Base-by-base conservation (phyloP, 139 green algal genomes). In the Asterochloris erici region DNA sequence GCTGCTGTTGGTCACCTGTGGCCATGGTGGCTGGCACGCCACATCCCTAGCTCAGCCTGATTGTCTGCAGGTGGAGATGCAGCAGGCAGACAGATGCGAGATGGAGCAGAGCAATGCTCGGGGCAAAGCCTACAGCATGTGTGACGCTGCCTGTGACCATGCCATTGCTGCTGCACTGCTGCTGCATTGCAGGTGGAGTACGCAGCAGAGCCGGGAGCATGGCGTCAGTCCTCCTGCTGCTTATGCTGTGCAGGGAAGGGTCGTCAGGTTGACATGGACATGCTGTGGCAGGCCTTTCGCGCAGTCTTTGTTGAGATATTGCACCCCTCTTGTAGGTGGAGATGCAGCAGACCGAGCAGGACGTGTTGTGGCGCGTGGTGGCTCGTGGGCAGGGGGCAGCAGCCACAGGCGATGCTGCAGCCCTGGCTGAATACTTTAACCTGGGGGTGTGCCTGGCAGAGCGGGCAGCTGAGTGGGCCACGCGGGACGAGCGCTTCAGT, bases 391-490 rank as follows among this genome's bases (percentile, higher is more conserved):
- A 47, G 14, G 68, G 75, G 15, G 79, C 80, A 1, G 66, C 27
- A 0, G 15, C 77, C 9, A 78, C 64, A 0, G 76, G 77, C 0
- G 92, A 96, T 78, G 78, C 79, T 1, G 89, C 79, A 10, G 85
- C 82, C 1, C 85, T 98, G 29, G 29, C 24, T 0, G 93, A 98
- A 28, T 98, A 97, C 85, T 97, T 98, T 86, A 95, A 97, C 74
- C 82, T 97, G 17, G 23, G 73, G 63, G 82, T 73, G 27, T 70
- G 68, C 14, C 85, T 98, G 76, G 62, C 71, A 11, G 62, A 83
- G 0, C 84, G 98, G 10, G 74, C 70, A 13, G 60, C 68, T 11
- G 75, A 86, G 6, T 98, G 92, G 91, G 83, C 84, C 23, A 28
- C 28, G 9, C 70, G 68, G 6, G 93, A 96, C 85, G 28, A 66